These are phyloP conservation scores for Amesomyces nigricolor DNA, from an alignment of 2,329 filamentous ascomycete species.

Conservation along the genomic window DNA sequence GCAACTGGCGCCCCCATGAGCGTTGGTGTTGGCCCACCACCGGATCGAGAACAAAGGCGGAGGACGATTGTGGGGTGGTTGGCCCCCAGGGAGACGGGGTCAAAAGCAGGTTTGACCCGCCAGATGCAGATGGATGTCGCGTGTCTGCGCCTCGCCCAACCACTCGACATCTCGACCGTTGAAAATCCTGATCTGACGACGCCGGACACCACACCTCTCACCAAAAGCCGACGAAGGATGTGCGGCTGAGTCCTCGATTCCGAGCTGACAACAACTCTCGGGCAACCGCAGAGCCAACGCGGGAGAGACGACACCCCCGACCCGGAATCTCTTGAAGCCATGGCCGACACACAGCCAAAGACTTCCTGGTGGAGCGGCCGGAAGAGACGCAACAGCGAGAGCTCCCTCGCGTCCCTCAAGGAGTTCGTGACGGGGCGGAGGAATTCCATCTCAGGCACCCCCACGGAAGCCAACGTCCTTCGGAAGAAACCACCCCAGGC, in stretches of 20 bases:
- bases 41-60: background rate
- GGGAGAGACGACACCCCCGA: background rate
- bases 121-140: background rate
- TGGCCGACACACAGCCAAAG: slow-evolving; percentile 5
- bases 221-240: background rate
- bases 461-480: slow-evolving; percentile 1
- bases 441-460: slow-evolving; percentile 16
- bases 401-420: slow-evolving; percentile 5
- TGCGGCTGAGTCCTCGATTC: slow-evolving; percentile 4
- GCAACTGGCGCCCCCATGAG: background rate
- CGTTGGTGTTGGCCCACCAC: background rate
- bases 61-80: background rate
- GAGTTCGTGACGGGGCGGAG: slow-evolving; percentile 12
- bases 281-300: background rate
- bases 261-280: background rate
- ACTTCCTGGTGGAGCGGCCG: slow-evolving; percentile 16
- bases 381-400: slow-evolving; percentile 20
- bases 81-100: background rate
- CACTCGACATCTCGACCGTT: background rate
- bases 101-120: slow-evolving; percentile 6
- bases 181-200: background rate
- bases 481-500: slow-evolving; percentile 10
- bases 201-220: background rate
- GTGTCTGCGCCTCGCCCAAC: background rate
- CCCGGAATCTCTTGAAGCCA: background rate